Evolutionary conservation across 371 early-diverging fungal genomes (phyloP).

Genomic region (Synchytrium microbalum): DNA sequence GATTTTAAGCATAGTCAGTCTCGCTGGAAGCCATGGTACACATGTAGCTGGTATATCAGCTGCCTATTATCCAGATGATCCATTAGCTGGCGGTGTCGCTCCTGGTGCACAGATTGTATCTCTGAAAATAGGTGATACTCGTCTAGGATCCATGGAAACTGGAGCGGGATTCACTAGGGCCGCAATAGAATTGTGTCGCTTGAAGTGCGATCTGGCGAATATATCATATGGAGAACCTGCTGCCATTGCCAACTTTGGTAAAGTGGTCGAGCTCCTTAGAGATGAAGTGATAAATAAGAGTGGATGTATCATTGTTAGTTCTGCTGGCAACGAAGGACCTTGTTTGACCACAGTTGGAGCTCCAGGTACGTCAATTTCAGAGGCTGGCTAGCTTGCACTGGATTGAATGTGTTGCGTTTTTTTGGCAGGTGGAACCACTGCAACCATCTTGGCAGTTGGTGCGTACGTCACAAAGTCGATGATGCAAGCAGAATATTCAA

Average conservation of each 20-base stretch:
- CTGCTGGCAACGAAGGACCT: slow-evolving; percentile 91
- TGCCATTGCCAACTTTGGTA: slow-evolving; percentile 54
- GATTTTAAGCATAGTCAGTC: slow-evolving; percentile 53
- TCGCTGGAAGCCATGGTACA: slow-evolving; percentile 81
- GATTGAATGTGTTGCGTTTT: no score
- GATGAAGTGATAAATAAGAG: slow-evolving; percentile 74
- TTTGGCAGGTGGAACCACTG: slow-evolving; percentile 58
- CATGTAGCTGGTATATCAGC: slow-evolving; percentile 75
- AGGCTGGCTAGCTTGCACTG: no score
- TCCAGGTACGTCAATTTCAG: slow-evolving; percentile 49
- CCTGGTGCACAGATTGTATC: slow-evolving; percentile 89
- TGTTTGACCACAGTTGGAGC: slow-evolving; percentile 77
- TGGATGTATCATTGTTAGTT: slow-evolving; percentile 77
- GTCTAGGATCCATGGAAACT: slow-evolving; percentile 79
- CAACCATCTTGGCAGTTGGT: slow-evolving; percentile 78
- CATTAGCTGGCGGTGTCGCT: slow-evolving; percentile 70
- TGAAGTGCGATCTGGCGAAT: slow-evolving; percentile 86
- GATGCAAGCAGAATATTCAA: slow-evolving; percentile 84
- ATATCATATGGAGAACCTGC: slow-evolving; percentile 90
- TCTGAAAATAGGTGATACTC: slow-evolving; percentile 86
- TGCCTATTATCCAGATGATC: slow-evolving; percentile 19
- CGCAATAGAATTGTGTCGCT: slow-evolving; percentile 61
- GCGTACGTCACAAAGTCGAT: slow-evolving; percentile 81
- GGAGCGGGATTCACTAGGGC: slow-evolving; percentile 80
- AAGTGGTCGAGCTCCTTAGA: slow-evolving; percentile 78